Conservation (phyloP, 1,284 basidiomycete genomes). For the Apiotrichum laibachii region DNA sequence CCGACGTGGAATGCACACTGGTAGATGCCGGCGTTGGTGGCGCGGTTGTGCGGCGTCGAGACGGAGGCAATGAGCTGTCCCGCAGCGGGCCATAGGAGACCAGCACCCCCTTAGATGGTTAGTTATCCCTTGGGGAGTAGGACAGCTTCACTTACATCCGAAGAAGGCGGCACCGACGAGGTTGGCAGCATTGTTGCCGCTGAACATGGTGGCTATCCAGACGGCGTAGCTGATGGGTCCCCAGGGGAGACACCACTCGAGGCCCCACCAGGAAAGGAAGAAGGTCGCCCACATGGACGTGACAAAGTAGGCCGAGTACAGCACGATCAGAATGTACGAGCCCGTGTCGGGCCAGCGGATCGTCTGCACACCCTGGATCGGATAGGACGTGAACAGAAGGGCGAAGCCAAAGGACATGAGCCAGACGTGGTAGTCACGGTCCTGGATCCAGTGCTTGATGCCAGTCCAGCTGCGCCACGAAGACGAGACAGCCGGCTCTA, state of each 20-base stretch:
- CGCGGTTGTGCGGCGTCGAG: constrained; percentile 19
- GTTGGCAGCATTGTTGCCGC: constrained; percentile 17
- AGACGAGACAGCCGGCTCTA: background rate
- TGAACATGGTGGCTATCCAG: constrained; percentile 22
- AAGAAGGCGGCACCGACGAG: constrained; percentile 21
- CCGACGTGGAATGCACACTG: constrained; percentile 22
- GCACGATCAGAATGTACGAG: constrained; percentile 21
- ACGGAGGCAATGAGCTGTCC: constrained; percentile 19
- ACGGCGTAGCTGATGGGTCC: constrained; percentile 16
- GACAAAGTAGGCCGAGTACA: constrained; percentile 18
- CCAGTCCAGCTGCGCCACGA: background rate
- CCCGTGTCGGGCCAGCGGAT: constrained; percentile 20
- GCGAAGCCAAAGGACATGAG: constrained; percentile 12
- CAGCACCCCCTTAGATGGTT: constrained; percentile 9
- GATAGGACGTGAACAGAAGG: constrained; percentile 11
- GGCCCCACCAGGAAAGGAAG: constrained; percentile 21
- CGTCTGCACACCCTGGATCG: constrained; percentile 22
- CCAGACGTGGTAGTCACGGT: constrained; percentile 21
- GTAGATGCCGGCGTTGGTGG: constrained; percentile 22
- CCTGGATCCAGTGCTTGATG: constrained; percentile 9
- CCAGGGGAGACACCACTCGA: constrained; percentile 18
- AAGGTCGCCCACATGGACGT: constrained; percentile 22
- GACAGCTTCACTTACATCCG: constrained; percentile 9
- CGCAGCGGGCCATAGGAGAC: constrained; percentile 18
- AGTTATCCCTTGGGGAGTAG: background rate